Conservation (phyloP, 2,329 filamentous ascomycete genomes). For the Calonectria leucothoes region DNA sequence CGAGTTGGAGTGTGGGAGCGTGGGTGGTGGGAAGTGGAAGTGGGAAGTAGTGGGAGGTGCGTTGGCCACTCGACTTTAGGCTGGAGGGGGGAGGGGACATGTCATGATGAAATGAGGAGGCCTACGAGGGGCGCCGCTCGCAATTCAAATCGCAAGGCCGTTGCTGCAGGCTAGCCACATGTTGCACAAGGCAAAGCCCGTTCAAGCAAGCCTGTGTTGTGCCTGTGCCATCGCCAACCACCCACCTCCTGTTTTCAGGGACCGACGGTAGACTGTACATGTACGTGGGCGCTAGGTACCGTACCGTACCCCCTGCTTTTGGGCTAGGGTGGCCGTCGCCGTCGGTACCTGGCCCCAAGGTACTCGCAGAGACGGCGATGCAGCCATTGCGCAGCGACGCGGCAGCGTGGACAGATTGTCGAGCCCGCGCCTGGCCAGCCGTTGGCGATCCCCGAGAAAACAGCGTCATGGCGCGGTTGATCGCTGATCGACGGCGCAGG, state of each 20-base stretch:
- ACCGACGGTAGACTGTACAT: not conserved
- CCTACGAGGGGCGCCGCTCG: not conserved
- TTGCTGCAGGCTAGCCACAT: not conserved
- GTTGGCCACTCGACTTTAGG: not conserved
- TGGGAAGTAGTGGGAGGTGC: not conserved
- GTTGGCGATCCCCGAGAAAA: not conserved
- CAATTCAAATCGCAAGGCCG: not conserved
- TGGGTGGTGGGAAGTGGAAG: not conserved
- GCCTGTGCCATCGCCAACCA: not conserved
- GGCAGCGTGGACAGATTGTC: not conserved
- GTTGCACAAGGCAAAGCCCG: not conserved
- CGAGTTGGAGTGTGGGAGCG: not conserved
- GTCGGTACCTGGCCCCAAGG: not conserved
- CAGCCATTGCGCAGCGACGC: not conserved
- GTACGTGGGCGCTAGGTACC: not conserved
- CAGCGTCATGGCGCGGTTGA: constrained; percentile 1
- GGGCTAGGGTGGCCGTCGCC: not conserved
- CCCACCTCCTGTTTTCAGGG: not conserved
- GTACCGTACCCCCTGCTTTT: not conserved
- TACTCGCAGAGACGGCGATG: not conserved
- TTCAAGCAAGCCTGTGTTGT: not conserved
- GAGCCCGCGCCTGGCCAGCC: not conserved
- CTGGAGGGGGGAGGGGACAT: not conserved
- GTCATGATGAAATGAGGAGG: constrained; percentile 14
- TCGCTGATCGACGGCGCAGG: not conserved